These are phyloP conservation scores for Astrothelium macrocarpum DNA, from an alignment of 495 filamentous ascomycete species.

Conservation along the genomic window DNA sequence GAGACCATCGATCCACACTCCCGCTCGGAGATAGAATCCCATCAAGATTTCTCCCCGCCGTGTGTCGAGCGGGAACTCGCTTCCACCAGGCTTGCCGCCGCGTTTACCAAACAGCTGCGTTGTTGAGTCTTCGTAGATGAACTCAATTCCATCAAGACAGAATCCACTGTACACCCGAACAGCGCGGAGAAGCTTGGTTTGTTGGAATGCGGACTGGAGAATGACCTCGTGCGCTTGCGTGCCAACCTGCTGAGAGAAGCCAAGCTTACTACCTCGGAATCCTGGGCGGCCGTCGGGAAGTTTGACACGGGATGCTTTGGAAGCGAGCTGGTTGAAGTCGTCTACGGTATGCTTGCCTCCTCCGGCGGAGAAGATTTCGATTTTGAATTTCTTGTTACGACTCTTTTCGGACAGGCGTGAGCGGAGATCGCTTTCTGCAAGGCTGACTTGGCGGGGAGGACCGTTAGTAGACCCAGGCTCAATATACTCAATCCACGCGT, in stretches of 20 bases:
- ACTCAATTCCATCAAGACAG: slow-evolving; percentile 80
- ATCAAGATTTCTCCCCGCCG: slow-evolving; percentile 76
- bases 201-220: slow-evolving; percentile 56
- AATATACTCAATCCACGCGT: slow-evolving; percentile 67
- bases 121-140: slow-evolving; percentile 80
- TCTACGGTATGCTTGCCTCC: slow-evolving; percentile 63
- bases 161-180: slow-evolving; percentile 70
- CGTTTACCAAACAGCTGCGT: slow-evolving; percentile 84
- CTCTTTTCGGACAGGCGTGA: slow-evolving; percentile 58
- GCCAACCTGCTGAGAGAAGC: slow-evolving; percentile 59
- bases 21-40: slow-evolving; percentile 77
- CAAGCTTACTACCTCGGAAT: slow-evolving; percentile 69
- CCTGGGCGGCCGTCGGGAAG: slow-evolving; percentile 64
- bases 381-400: slow-evolving; percentile 57
- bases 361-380: slow-evolving; percentile 64
- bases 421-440: slow-evolving; percentile 68
- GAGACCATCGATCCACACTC: slow-evolving; percentile 80
- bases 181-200: slow-evolving; percentile 63
- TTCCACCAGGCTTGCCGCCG: slow-evolving; percentile 64
- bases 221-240: slow-evolving; percentile 65
- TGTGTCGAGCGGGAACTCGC: slow-evolving; percentile 73
- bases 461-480: slow-evolving; percentile 44
- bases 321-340: slow-evolving; percentile 55
- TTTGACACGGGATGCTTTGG: slow-evolving; percentile 62
- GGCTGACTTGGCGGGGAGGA: slow-evolving; percentile 57